Evolutionary conservation across 768 basidiomycete genomes (phyloP).

Genomic region (Tephrocybe rancida): DNA sequence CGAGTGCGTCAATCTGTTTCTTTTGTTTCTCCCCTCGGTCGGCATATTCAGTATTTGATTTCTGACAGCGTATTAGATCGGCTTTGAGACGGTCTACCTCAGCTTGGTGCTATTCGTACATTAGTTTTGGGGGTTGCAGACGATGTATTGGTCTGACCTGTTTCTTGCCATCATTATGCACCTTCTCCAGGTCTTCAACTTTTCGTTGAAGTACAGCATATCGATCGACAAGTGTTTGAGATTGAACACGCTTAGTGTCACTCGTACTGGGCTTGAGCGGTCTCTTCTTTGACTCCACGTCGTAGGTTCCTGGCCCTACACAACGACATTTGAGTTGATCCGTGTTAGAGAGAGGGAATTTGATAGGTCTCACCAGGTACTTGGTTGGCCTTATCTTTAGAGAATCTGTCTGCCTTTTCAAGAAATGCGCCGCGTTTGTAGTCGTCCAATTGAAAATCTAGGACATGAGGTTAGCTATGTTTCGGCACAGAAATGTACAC

Average conservation of each 20-base stretch:
- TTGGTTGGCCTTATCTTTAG: conserved; percentile 42
- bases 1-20: conserved; percentile 60
- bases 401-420: conserved; percentile 57
- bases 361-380: conserved; percentile 37
- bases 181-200: conserved; percentile 62
- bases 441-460: conserved; percentile 47
- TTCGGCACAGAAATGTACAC: background rate
- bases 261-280: conserved; percentile 27
- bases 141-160: conserved; percentile 39
- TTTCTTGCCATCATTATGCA: conserved; percentile 71
- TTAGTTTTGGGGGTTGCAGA: background rate
- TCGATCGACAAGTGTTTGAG: conserved; percentile 40
- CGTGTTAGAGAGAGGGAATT: background rate
- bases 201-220: conserved; percentile 61
- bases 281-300: conserved; percentile 22
- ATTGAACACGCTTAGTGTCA: conserved; percentile 14
- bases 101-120: conserved; percentile 49
- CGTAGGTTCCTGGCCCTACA: conserved; percentile 37
- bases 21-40: conserved; percentile 63
- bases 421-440: conserved; percentile 63
- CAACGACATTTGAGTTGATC: background rate
- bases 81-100: conserved; percentile 62
- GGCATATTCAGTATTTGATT: conserved; percentile 46
- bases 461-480: background rate
- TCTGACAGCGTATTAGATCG: conserved; percentile 55